Base-by-base conservation (phyloP, 1,284 basidiomycete species). In the Thecaphora frezii region DNA sequence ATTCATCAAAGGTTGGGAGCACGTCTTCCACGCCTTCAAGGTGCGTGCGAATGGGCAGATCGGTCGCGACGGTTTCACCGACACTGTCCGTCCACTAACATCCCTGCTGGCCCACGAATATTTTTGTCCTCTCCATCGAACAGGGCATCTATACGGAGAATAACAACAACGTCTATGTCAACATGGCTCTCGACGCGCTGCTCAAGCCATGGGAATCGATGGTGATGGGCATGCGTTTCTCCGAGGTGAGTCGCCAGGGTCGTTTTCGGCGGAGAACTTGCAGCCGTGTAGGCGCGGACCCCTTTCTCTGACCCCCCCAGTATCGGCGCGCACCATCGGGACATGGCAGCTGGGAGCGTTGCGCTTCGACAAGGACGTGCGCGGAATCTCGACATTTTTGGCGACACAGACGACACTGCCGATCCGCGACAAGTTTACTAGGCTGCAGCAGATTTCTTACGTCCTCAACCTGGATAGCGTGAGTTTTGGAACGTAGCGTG, bases 141-240 rank as follows among this genome's bases (percentile, higher is more conserved):
- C 68, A 92, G 89, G 89, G 90, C 53, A 82, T 85, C 0, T 88
- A 97, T 72, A 93, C 90, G 0, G 89, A 94, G 56, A 83, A 82
- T 51, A 98, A 97, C 79, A 96, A 89, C 78, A 87, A 90, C 18
- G 75, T 87, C 16, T 88, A 97, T 79, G 92, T 96, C 72, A 85
- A 85, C 1, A 84, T 93, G 51, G 87, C 88, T 0, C 84, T 98
- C 14, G 93, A 96, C 74, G 85, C 89, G 1, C 82, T 98, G 24
- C 86, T 94, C 18, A 84, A 89, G 39, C 93, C 93, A 33, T 97
- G 93, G 93, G 96, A 99, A 81, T 91, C 89, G 77, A 85, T 88
- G 73, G 83, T 93, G 22, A 82, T 88, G 72, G 83, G 85, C 2
- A 84, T 96, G 79, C 87, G 86, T 74, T 97, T 91, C 76, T 90